phyloP scores from a whole-genome alignment of 2,329 filamentous ascomycete species.

The Sordariomycetes sp. region DNA sequence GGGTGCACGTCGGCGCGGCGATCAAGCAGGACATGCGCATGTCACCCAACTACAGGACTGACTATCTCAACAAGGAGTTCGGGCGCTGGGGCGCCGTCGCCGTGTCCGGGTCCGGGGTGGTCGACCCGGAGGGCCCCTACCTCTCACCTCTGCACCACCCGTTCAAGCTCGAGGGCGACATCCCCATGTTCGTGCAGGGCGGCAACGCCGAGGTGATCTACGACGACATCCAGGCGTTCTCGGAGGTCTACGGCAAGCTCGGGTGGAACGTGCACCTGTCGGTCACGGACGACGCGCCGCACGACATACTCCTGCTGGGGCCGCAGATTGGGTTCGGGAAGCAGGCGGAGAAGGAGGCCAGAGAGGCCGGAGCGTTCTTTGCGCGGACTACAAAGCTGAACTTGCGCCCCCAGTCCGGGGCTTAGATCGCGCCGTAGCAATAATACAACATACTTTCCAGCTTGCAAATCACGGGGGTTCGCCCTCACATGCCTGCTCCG shows the following conservation, averaged over 20 bases:
- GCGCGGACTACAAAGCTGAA: neutral
- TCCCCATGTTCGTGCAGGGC: constrained; percentile 14
- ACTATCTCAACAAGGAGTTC: constrained; percentile 12
- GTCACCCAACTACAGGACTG: constrained; percentile 6
- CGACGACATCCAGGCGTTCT: constrained; percentile 12
- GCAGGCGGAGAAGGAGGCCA: constrained; percentile 9
- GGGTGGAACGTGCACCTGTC: constrained; percentile 11
- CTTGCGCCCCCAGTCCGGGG: neutral
- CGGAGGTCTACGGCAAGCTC: constrained; percentile 6
- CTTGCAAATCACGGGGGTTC: neutral
- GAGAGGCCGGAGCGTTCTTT: constrained; percentile 6
- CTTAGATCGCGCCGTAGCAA: neutral
- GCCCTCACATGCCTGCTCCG: neutral
- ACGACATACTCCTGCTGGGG: constrained; percentile 14
- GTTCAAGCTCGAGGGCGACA: constrained; percentile 4
- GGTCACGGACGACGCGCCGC: constrained; percentile 9
- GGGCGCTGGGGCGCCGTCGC: constrained; percentile 10
- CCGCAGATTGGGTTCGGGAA: constrained; percentile 11
- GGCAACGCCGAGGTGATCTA: constrained; percentile 12
- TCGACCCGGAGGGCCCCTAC: neutral
- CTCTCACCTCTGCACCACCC: constrained; percentile 7
- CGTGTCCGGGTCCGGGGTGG: constrained; percentile 6
- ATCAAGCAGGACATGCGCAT: constrained; percentile 3
- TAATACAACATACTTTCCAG: neutral
- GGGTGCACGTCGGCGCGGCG: constrained; percentile 14